Conservation (phyloP, 2,329 filamentous ascomycete genomes). For the Didymella exigua region DNA sequence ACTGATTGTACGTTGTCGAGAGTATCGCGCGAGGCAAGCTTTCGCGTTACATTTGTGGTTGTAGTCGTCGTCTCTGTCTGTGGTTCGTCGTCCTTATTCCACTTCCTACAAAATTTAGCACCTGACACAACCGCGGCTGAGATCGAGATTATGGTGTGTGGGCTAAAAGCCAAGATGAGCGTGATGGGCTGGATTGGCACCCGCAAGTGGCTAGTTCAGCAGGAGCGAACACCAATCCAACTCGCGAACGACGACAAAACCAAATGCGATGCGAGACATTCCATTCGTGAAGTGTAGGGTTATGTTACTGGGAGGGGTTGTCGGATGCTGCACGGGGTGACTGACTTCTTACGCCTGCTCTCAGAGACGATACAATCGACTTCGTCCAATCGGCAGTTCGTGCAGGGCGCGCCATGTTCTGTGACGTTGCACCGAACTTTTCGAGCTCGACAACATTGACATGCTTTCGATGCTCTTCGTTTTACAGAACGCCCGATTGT, state of each 20-base stretch:
- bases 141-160: constrained; percentile 10
- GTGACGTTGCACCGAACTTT: constrained; percentile 96
- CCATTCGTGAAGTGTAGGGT: neutral
- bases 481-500: constrained; percentile 66
- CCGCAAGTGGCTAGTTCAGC: constrained; percentile 28
- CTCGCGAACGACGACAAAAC: constrained; percentile 34
- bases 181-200: constrained; percentile 24
- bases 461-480: constrained; percentile 87
- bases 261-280: constrained; percentile 5
- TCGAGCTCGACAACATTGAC: constrained; percentile 83
- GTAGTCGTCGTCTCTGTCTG: constrained; percentile 27
- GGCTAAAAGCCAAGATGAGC: constrained; percentile 9
- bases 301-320: constrained; percentile 20
- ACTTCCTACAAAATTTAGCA: constrained; percentile 48
- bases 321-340: constrained; percentile 43
- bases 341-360: constrained; percentile 85
- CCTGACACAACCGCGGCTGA: constrained; percentile 13
- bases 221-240: constrained; percentile 21
- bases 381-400: constrained; percentile 82
- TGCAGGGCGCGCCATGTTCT: constrained; percentile 81
- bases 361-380: constrained; percentile 72
- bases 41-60: constrained; percentile 39
- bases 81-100: constrained; percentile 51
- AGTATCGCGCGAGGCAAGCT: constrained; percentile 47
- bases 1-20: constrained; percentile 44